These are phyloP conservation scores for Pseudoneurospora amorphoporcata DNA, from an alignment of 495 filamentous ascomycete genomes.

Conservation along the genomic window DNA sequence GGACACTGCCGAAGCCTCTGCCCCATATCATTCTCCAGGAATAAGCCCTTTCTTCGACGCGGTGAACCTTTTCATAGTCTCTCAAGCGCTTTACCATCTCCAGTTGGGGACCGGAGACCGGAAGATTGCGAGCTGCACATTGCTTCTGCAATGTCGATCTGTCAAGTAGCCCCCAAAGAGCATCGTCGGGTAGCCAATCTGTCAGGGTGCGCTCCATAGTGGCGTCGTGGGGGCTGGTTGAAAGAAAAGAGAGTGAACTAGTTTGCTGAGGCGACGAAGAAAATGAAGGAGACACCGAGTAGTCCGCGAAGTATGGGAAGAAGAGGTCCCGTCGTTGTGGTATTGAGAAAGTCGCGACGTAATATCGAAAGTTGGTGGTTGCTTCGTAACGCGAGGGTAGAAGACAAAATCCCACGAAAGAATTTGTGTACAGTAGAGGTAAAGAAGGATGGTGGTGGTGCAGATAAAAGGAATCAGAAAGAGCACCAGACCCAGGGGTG, in stretches of 20 bases:
- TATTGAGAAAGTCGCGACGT: too few relatives aligned
- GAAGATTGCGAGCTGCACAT: not conserved
- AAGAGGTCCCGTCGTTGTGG: too few relatives aligned
- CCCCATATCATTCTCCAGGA: too few relatives aligned
- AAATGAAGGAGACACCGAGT: not conserved
- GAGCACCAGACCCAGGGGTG: too few relatives aligned
- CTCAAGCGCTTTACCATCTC: not conserved
- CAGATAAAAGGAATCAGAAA: too few relatives aligned
- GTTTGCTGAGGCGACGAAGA: not conserved
- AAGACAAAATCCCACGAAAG: too few relatives aligned
- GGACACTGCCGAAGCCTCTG: too few relatives aligned
- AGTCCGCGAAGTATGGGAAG: not conserved
- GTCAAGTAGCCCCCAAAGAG: not conserved
- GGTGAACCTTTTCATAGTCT: not conserved
- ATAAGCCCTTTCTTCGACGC: not conserved
- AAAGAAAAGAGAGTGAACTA: not conserved
- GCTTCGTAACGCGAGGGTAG: too few relatives aligned
- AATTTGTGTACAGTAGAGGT: too few relatives aligned
- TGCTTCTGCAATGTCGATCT: not conserved
- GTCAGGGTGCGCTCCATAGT: not conserved
- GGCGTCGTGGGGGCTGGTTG: not conserved
- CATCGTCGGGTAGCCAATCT: not conserved
- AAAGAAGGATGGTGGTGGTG: too few relatives aligned
- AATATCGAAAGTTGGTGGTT: too few relatives aligned
- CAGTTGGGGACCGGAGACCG: fast-evolving